Conservation (phyloP, 2,329 filamentous ascomycete species). For the Chaetomiaceae sp. region DNA sequence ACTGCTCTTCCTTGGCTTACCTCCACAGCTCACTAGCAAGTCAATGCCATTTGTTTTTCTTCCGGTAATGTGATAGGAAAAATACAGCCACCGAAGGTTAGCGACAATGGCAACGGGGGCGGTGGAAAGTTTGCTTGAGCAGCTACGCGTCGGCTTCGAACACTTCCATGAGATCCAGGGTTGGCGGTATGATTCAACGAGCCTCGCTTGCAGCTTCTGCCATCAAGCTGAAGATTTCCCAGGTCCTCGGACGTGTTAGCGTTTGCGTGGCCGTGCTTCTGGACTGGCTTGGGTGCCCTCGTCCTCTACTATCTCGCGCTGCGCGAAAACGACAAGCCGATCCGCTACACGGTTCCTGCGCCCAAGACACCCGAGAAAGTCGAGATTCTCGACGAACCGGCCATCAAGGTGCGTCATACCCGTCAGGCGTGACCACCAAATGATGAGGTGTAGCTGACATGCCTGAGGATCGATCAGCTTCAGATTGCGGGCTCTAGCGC, state of each 20-base stretch:
- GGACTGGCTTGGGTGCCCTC: conserved; percentile 12
- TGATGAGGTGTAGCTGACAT: conserved; percentile 11
- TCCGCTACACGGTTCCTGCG: conserved; percentile 54
- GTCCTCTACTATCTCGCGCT: conserved; percentile 24
- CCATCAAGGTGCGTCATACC: conserved; percentile 46
- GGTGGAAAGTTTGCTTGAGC: conserved; percentile 12
- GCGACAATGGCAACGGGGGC: conserved; percentile 15
- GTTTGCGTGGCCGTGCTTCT: conserved; percentile 11
- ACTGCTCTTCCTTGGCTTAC: neutral
- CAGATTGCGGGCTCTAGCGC: conserved; percentile 56
- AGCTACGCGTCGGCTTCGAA: conserved; percentile 11
- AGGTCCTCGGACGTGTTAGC: conserved; percentile 10
- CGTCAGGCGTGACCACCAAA: neutral
- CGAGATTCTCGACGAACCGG: conserved; percentile 51
- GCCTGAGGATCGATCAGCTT: neutral
- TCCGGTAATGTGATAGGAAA: neutral
- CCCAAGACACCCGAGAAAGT: conserved; percentile 56
- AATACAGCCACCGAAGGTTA: neutral
- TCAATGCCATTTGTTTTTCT: conserved; percentile 16
- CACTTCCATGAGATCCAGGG: conserved; percentile 9
- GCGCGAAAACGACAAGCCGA: conserved; percentile 37
- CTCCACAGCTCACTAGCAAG: neutral
- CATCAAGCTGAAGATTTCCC: neutral
- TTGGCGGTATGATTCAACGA: conserved; percentile 9
- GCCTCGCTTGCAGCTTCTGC: neutral